A percentile compares a stretch with the other conserved stretches of the same genome.
phyloP scores from a whole-genome alignment of 2,329 filamentous ascomycete species.

The Penicillium sp. region DNA sequence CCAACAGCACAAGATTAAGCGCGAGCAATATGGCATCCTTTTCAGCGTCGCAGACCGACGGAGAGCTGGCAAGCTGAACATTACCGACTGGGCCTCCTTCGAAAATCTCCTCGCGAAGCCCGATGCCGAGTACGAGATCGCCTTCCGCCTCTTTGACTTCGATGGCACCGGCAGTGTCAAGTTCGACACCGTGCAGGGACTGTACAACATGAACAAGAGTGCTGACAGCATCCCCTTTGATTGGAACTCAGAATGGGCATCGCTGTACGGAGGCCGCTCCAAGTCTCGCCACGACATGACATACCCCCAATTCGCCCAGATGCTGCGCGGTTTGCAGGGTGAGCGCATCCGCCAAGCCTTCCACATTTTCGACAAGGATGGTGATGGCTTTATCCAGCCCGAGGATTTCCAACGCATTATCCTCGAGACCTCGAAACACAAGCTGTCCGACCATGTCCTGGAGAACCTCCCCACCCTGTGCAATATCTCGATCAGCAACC shows the following conservation, averaged over 20 bases:
- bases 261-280: conserved; percentile 86
- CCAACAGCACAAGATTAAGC: conserved; percentile 89
- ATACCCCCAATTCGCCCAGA: conserved; percentile 95
- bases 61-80: conserved; percentile 67
- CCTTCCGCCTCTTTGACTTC: conserved; percentile 92
- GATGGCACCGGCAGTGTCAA: conserved; percentile 81
- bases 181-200: conserved; percentile 79
- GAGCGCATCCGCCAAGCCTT: conserved; percentile 96
- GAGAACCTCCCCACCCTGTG: conserved; percentile 89
- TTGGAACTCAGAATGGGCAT: conserved; percentile 96
- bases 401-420: conserved; percentile 98
- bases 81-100: conserved; percentile 89
- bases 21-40: conserved; percentile 91
- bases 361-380: conserved; percentile 83
- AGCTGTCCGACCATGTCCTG: conserved; percentile 93
- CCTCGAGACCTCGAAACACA: conserved; percentile 85
- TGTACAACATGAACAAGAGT: conserved; percentile 89
- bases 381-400: conserved; percentile 91
- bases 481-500: conserved; percentile 87
- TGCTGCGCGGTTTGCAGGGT: conserved; percentile 92
- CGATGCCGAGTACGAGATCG: conserved; percentile 98
- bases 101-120: conserved; percentile 91
- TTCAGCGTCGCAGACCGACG: conserved; percentile 87
- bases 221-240: conserved; percentile 84
- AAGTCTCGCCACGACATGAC: conserved; percentile 87